A percentile compares a stretch with the other conserved stretches of the same genome.
phyloP scores from a whole-genome alignment of 257 asterid genomes.

The Gentiana dahurica region DNA sequence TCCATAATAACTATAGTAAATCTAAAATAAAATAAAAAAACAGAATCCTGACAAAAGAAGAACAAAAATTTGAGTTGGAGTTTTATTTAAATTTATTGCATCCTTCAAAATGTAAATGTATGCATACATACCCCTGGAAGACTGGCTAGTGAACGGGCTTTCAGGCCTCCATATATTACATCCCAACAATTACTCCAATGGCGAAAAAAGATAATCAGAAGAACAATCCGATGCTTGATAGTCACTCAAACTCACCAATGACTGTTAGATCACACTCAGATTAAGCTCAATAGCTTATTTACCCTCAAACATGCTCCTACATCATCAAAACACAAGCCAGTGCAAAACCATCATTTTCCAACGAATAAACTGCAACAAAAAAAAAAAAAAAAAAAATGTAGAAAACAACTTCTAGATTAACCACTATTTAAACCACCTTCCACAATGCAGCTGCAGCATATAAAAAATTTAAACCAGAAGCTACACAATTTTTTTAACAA shows the following conservation, averaged over 20 bases:
- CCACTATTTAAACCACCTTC: no score
- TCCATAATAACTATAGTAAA: constrained; percentile 12
- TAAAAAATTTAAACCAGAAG: no score
- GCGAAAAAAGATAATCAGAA: constrained; percentile 9
- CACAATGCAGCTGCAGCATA: no score
- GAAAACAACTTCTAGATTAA: no score
- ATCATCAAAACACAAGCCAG: neutral
- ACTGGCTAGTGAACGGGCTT: constrained; percentile 2
- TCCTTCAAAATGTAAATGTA: neutral
- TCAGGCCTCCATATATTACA: constrained; percentile 11
- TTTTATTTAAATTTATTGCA: no score
- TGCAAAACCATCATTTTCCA: neutral
- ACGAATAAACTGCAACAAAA: no score
- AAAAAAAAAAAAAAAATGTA: no score
- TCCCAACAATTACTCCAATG: constrained; percentile 3
- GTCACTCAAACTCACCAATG: constrained; percentile 6
- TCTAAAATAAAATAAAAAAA: constrained; percentile 8
- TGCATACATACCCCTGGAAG: constrained; percentile 13
- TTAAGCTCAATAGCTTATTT: no score
- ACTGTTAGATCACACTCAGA: no score
- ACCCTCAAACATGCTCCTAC: neutral
- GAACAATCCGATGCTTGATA: constrained; percentile 3
- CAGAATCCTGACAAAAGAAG: neutral
- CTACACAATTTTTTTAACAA: no score
- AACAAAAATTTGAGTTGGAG: neutral